Evolutionary conservation across 345 rosid species (phyloP), one percentile per base, ranked within the genome.

Genomic region (Bruguiera parviflora): DNA sequence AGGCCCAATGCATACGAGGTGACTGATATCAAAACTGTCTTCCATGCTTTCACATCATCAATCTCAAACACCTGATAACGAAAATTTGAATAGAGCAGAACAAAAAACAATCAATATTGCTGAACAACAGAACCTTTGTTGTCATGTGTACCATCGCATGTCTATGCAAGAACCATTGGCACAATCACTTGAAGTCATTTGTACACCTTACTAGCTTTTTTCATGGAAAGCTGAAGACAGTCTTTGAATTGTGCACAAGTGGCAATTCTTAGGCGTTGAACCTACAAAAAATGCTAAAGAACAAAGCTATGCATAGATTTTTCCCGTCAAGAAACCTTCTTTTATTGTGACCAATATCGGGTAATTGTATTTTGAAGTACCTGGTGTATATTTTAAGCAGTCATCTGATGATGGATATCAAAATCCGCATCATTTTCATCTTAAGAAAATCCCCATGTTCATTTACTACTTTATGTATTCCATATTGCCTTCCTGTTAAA

Each of bases 1-100:
- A 94, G 83, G 33, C 98, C 99, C 80, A 89, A 70, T 0, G 96
- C 66, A 68, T 94, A 94, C 46, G 98, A 89, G 74, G 92, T 79
- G 73, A 70, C 85, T 8, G 98, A 91, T 87, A 80, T 65, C 69
- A 94, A 84, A 66, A 89, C 90, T 64, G 97, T 79, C 80, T 80
- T 86, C 96, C 92, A 91, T 59, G 98, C 98, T 80, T 94, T 89
- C 67, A 71, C 72, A 67, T 89, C 86, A 72, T 94, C 85, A 56
- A 94, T 87, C 85, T 94, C 97, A 76, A 91, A 91, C 61, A 94
- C 92, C 98, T 91, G 22, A 66, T 18, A 65, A 77, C 51, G 29
- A 74, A 67, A 73, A 33, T 57, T 51, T 15, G 61, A 60, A 51
- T 31, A 51, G 62, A 51, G 25, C 10, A 53, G 63, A 63, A 28